phyloP scores from a whole-genome alignment of 2,329 filamentous ascomycete genomes.

The Kalmusia sp. region DNA sequence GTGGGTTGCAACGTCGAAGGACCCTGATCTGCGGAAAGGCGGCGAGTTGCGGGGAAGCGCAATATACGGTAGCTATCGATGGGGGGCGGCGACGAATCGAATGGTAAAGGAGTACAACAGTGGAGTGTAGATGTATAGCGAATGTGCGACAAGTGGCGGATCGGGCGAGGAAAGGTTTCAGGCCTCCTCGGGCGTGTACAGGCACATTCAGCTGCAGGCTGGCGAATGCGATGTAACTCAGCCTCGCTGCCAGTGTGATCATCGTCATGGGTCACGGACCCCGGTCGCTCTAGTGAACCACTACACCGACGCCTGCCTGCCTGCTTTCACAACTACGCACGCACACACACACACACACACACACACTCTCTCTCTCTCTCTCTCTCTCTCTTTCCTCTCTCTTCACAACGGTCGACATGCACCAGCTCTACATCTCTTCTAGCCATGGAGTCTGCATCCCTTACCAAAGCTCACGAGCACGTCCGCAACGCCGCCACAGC shows the following conservation, averaged over 20 bases:
- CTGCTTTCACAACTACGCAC: neutral
- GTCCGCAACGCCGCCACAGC: conserved; percentile 83
- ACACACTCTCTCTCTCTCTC: neutral
- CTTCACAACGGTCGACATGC: conserved; percentile 1
- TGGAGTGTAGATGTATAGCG: neutral
- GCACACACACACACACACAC: neutral
- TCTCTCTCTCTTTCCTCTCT: too few species aligned
- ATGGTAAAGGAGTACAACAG: neutral
- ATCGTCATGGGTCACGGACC: conserved; percentile 2
- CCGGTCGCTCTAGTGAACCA: neutral
- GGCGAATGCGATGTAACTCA: neutral
- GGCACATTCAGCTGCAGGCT: neutral
- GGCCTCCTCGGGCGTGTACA: neutral
- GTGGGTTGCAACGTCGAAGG: neutral
- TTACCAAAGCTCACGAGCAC: conserved; percentile 85
- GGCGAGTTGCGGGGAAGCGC: conserved; percentile 6
- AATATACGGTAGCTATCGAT: neutral
- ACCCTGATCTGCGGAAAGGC: neutral
- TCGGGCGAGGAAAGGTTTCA: neutral
- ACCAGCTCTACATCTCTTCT: neutral
- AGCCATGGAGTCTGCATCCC: conserved; percentile 72
- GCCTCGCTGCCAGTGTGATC: conserved; percentile 1
- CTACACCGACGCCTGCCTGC: neutral
- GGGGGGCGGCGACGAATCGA: neutral
- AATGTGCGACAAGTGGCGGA: neutral